phyloP scores from a whole-genome alignment of 176 grass and related monocot genomes.

The Hordeum marinum region DNA sequence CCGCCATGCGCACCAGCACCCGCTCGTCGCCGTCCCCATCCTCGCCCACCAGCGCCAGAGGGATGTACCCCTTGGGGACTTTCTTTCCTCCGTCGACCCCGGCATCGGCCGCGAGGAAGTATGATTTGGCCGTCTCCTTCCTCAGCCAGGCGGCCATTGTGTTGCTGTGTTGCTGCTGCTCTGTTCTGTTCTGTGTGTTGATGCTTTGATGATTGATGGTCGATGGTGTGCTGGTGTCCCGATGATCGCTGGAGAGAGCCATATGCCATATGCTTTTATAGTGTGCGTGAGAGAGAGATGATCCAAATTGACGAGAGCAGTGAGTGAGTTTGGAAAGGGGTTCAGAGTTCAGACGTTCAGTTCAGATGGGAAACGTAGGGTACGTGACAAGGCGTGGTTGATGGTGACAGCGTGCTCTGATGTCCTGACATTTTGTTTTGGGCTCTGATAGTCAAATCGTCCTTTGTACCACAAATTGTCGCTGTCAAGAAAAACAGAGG shows the following conservation, averaged over 20 bases:
- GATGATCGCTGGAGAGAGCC: neutral
- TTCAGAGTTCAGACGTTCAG: neutral
- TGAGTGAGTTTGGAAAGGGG: neutral
- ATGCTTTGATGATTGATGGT: neutral
- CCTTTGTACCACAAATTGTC: neutral
- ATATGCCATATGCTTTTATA: neutral
- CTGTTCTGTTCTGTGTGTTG: neutral
- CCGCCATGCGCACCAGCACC: slow-evolving; percentile 32
- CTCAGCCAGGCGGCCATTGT: neutral
- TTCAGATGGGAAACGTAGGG: neutral
- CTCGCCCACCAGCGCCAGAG: slow-evolving; percentile 26
- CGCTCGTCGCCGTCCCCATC: neutral
- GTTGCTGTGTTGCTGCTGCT: neutral
- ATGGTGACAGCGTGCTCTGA: neutral
- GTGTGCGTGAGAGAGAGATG: neutral
- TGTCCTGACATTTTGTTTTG: too few relatives aligned
- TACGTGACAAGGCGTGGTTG: neutral
- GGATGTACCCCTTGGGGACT: slow-evolving; percentile 40
- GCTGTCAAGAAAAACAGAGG: neutral
- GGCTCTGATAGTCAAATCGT: too few relatives aligned
- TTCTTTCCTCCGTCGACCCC: neutral
- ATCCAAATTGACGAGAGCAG: neutral
- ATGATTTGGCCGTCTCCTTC: neutral
- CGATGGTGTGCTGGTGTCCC: neutral
- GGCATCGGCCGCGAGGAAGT: neutral